Evolutionary conservation across 1,139 yeast genomes (phyloP), one percentile per base, ranked within the genome.

Genomic region (Meyerozyma elateridarum): DNA sequence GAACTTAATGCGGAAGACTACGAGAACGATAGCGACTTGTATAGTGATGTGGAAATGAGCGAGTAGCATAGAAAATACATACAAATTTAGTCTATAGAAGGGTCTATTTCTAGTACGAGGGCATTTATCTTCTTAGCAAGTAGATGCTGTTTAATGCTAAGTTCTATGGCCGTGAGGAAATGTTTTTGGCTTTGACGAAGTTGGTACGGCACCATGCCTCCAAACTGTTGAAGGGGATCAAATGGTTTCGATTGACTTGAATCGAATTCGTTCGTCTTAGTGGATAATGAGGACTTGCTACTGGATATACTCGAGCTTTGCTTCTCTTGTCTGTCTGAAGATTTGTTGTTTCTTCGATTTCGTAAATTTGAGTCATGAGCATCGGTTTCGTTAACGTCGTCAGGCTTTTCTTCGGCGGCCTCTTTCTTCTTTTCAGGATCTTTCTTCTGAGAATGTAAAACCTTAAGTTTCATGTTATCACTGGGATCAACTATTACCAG

Each of bases 21-120:
- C 44, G 74, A 66, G 42, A 65, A 68, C 41, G 74, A 67, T 36
- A 63, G 70, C 48, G 74, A 69, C 42, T 61, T 69, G 46, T 69
- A 61, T 45, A 66, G 73, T 49, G 74, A 68, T 38, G 52, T 54
- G 18, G 67, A 62, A 30, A 29, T 28, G 20, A 20, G 24, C 20
- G 25, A 19, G n/a, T 28, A 15, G 22, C 15, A 17, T 16, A 20
- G 18, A 6, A 20, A 13, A 25, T 15, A n/a, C 8, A 13, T 21
- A 25, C 11, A 26, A 15, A 8, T 4, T 6, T 5, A n/a, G n/a
- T n/a, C n/a, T n/a, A n/a, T n/a, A n/a, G n/a, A n/a, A n/a, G 22
- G 12, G 14, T 32, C 28, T 9, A 37, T 22, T 4, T 19, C 15
- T 13, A 6, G 19, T 5, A 33, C 19, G 6, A 36, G 22, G 20